A percentile compares a stretch with the other conserved stretches of the same genome.
Evolutionary conservation across 2,329 filamentous ascomycete genomes (phyloP).

Genomic region (Aquanectria penicillioides): DNA sequence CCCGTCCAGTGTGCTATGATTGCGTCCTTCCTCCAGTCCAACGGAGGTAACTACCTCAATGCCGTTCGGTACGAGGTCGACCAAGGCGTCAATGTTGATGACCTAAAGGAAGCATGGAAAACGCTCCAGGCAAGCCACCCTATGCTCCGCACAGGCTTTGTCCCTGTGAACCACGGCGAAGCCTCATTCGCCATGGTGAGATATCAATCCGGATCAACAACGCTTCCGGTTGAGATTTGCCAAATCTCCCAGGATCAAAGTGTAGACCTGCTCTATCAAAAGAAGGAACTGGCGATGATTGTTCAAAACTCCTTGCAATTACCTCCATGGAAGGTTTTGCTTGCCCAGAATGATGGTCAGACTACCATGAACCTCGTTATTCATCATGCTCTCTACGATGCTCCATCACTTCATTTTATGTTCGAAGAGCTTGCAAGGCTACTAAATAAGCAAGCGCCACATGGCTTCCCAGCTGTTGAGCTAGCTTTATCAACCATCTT

Average conservation of each 20-base stretch:
- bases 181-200: constrained; percentile 81
- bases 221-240: constrained; percentile 24
- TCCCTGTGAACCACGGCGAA: constrained; percentile 66
- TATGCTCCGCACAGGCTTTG: constrained; percentile 82
- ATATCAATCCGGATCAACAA: constrained; percentile 48
- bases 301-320: constrained; percentile 58
- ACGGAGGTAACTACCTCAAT: constrained; percentile 80
- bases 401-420: constrained; percentile 74
- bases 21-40: constrained; percentile 74
- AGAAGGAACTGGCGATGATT: constrained; percentile 39
- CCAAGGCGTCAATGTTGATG: constrained; percentile 46
- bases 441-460: constrained; percentile 34
- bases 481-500: constrained; percentile 55
- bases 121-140: constrained; percentile 64
- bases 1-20: constrained; percentile 83
- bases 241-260: neutral
- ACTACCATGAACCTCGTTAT: constrained; percentile 60
- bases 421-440: constrained; percentile 64
- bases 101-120: constrained; percentile 69
- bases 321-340: constrained; percentile 71
- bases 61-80: constrained; percentile 67
- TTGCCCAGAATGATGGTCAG: constrained; percentile 49
- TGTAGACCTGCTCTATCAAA: constrained; percentile 52
- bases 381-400: constrained; percentile 90
- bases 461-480: constrained; percentile 41